Percentiles rank a stretch among this genome's conserved stretches.
phyloP scores from a whole-genome alignment of 2,329 filamentous ascomycete species.

The Cordyceps sp. region DNA sequence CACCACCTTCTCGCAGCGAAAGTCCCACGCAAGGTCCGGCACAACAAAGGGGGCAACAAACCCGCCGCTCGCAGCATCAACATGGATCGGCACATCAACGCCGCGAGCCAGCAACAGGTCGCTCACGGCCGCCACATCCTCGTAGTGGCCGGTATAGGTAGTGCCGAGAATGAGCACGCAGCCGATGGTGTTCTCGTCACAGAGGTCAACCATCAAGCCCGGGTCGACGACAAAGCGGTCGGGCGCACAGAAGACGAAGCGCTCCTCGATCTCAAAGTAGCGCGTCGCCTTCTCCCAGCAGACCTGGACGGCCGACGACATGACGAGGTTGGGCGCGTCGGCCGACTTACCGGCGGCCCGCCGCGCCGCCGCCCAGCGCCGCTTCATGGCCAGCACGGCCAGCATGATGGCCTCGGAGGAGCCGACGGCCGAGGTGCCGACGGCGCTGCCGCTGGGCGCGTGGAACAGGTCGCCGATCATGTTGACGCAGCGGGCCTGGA shows the following conservation, averaged over 20 bases:
- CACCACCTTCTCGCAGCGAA: slow-evolving; percentile 72
- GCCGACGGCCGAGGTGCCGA: slow-evolving; percentile 80
- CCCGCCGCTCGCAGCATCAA: slow-evolving; percentile 81
- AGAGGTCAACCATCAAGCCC: slow-evolving; percentile 38
- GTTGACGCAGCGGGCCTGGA: slow-evolving; percentile 82
- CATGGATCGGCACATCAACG: slow-evolving; percentile 76
- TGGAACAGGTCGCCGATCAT: slow-evolving; percentile 88
- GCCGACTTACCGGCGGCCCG: slow-evolving; percentile 66
- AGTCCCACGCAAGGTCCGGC: slow-evolving; percentile 79
- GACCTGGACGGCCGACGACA: slow-evolving; percentile 91
- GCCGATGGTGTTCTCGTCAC: slow-evolving; percentile 65
- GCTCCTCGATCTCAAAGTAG: slow-evolving; percentile 89
- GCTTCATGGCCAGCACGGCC: slow-evolving; percentile 81
- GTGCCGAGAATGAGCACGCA: slow-evolving; percentile 85
- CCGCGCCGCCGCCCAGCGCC: slow-evolving; percentile 77
- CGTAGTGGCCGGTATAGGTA: slow-evolving; percentile 91
- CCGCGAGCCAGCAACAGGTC: slow-evolving; percentile 61
- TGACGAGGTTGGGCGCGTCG: slow-evolving; percentile 78
- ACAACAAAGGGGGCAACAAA: slow-evolving; percentile 88
- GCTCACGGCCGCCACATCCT: slow-evolving; percentile 84
- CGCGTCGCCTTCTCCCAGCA: slow-evolving; percentile 90
- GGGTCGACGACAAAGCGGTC: slow-evolving; percentile 50
- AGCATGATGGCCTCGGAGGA: slow-evolving; percentile 83
- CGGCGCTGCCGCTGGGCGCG: slow-evolving; percentile 51
- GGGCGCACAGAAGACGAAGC: slow-evolving; percentile 49